phyloP scores from a whole-genome alignment of 371 early-diverging fungal species.

The Saksenaea oblongispora region DNA sequence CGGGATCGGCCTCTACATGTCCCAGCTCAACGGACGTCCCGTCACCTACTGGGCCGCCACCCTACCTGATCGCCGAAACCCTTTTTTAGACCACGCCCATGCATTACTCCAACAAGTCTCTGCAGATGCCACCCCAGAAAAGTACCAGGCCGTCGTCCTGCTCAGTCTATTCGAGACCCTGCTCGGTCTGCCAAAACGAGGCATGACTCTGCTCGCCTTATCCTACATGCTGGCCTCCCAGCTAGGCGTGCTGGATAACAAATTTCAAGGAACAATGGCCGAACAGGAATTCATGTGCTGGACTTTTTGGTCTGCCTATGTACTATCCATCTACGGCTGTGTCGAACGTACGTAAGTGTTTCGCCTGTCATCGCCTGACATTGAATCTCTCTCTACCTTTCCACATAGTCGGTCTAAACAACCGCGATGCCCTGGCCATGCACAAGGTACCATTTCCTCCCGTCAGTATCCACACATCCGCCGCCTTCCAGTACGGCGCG shows the following conservation, averaged over 20 bases:
- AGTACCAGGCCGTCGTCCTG: slow-evolving; percentile 36
- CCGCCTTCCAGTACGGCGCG: slow-evolving; percentile 17
- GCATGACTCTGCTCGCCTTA: slow-evolving; percentile 30
- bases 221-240: slow-evolving; percentile 28
- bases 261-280: slow-evolving; percentile 12
- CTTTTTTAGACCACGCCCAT: slow-evolving; percentile 33
- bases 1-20: slow-evolving; percentile 25
- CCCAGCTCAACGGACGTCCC: slow-evolving; percentile 24
- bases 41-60: slow-evolving; percentile 14
- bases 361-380: neutral
- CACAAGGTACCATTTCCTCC: slow-evolving; percentile 24
- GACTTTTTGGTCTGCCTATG: slow-evolving; percentile 35
- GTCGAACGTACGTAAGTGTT: slow-evolving; percentile 37
- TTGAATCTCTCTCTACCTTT: neutral
- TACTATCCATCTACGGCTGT: slow-evolving; percentile 28
- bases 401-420: slow-evolving; percentile 29
- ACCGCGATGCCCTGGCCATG: slow-evolving; percentile 14
- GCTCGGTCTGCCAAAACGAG: slow-evolving; percentile 34
- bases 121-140: slow-evolving; percentile 16
- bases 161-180: slow-evolving; percentile 31
- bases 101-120: slow-evolving; percentile 17
- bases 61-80: slow-evolving; percentile 13
- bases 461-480: slow-evolving; percentile 17
- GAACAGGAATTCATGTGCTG: slow-evolving; percentile 21
- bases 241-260: slow-evolving; percentile 16